phyloP scores from a whole-genome alignment of 768 basidiomycete genomes.

The Serendipita sp. region DNA sequence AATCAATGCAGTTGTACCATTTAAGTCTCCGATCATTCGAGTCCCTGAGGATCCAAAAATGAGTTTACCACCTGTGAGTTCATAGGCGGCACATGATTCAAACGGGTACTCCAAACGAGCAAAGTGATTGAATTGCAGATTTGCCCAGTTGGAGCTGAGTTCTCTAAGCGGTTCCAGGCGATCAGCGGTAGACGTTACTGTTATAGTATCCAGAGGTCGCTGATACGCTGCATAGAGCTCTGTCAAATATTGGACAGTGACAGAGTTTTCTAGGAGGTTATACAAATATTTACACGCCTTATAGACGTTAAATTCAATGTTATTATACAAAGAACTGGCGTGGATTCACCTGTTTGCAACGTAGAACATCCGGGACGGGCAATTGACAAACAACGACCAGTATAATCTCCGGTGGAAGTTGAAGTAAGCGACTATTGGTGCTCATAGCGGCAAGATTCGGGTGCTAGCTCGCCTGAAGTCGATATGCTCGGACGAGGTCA shows the following conservation, averaged over 20 bases:
- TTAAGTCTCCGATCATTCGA: not conserved
- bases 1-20: not conserved
- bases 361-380: too few species aligned
- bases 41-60: not conserved
- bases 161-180: not conserved
- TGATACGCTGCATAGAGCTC: not conserved
- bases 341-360: too few species aligned
- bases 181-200: not conserved
- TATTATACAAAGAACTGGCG: too few species aligned
- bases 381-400: too few species aligned
- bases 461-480: too few species aligned
- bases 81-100: not conserved
- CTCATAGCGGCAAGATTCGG: too few species aligned
- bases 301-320: not conserved
- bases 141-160: not conserved
- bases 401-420: too few species aligned
- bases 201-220: not conserved
- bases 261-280: not conserved
- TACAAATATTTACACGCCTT: not conserved
- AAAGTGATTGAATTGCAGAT: not conserved
- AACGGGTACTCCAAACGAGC: not conserved
- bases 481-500: too few species aligned
- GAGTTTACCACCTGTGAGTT: not conserved
- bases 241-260: not conserved
- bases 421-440: too few species aligned